These are phyloP conservation scores for Linnemannia schmuckeri DNA, from an alignment of 192 early-diverging fungal species.

Conservation along the genomic window DNA sequence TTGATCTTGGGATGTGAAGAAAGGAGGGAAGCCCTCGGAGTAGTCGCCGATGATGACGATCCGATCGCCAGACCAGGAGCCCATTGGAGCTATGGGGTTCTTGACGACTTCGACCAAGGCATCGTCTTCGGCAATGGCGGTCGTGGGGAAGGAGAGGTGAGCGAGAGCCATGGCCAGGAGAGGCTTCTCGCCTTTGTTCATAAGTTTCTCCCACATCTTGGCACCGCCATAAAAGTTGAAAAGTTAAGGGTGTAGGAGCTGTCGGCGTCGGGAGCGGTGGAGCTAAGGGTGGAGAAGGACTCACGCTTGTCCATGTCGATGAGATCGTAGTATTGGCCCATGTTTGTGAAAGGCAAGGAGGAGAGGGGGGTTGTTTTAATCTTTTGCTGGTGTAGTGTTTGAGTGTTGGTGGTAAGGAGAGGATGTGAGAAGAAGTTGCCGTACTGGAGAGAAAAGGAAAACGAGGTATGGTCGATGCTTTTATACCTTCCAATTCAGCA, in stretches of 20 bases:
- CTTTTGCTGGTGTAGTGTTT: too few relatives aligned
- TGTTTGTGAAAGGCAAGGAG: too few relatives aligned
- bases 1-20: not conserved
- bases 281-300: too few relatives aligned
- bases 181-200: not conserved
- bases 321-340: too few relatives aligned
- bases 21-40: not conserved
- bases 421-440: too few relatives aligned
- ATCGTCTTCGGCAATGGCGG: not conserved
- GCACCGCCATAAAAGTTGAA: not conserved
- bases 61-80: not conserved
- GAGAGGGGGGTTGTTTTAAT: too few relatives aligned
- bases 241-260: not conserved
- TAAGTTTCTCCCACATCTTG: not conserved
- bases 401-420: too few relatives aligned
- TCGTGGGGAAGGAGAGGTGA: not conserved
- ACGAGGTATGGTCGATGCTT: too few relatives aligned
- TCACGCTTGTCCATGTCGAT: too few relatives aligned
- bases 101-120: not conserved
- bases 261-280: too few relatives aligned
- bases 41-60: not conserved
- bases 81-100: not conserved
- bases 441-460: too few relatives aligned
- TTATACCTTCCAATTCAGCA: too few relatives aligned
- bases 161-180: not conserved